phyloP scores from a whole-genome alignment of 345 rosid genomes.

The Boechera divaricarpa region DNA sequence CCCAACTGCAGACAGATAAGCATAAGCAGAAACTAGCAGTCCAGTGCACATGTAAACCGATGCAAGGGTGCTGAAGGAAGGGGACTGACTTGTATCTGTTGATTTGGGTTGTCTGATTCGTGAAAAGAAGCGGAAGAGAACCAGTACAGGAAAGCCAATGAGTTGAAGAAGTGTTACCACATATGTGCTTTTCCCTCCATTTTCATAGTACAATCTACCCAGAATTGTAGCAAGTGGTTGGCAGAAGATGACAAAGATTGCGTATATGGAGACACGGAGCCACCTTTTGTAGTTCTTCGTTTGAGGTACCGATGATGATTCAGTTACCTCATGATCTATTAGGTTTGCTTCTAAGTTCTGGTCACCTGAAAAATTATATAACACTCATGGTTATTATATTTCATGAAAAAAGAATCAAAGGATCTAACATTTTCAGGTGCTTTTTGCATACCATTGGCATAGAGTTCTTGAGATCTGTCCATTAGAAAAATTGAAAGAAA shows the following conservation, averaged over 20 bases:
- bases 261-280: conserved; percentile 46
- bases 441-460: conserved; percentile 34
- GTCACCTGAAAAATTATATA: conserved; percentile 31
- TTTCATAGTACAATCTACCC: conserved; percentile 55
- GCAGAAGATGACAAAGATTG: conserved; percentile 48
- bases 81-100: background rate
- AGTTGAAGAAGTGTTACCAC: conserved; percentile 52
- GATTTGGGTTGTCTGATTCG: conserved; percentile 22
- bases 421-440: background rate
- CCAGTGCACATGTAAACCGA: conserved; percentile 47
- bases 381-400: conserved; percentile 20
- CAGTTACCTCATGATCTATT: conserved; percentile 20
- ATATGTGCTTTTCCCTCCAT: conserved; percentile 62
- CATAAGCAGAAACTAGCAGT: conserved; percentile 42
- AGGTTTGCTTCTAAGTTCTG: conserved; percentile 36
- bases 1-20: conserved; percentile 56
- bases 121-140: conserved; percentile 51
- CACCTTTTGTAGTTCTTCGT: conserved; percentile 42
- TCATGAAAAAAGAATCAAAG: background rate
- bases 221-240: conserved; percentile 53
- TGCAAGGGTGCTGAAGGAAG: conserved; percentile 27
- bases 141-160: conserved; percentile 58
- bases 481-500: background rate
- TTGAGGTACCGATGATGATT: conserved; percentile 19
- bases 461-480: conserved; percentile 37